These are phyloP conservation scores for Nicotiana tabacum DNA, from an alignment of 257 asterid genomes.

Conservation along the genomic window DNA sequence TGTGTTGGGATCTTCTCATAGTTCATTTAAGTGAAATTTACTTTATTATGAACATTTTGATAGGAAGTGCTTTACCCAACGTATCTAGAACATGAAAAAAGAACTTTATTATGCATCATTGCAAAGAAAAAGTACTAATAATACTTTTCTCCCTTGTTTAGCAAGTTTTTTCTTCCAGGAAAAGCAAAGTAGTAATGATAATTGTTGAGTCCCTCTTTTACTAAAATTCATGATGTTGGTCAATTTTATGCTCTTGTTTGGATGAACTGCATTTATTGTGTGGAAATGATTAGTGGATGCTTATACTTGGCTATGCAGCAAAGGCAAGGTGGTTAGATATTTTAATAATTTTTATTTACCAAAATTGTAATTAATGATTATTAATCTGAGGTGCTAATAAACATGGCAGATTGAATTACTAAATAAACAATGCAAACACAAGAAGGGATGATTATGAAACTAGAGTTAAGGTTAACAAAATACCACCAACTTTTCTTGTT, in stretches of 20 bases:
- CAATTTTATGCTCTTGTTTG: not conserved
- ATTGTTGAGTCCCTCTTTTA: not conserved
- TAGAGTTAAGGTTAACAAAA: not conserved
- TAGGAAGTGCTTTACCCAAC: not conserved
- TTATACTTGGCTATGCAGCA: constrained; percentile 6
- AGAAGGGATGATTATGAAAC: not conserved
- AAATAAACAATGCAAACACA: not conserved
- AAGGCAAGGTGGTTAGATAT: not conserved
- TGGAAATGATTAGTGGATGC: not conserved
- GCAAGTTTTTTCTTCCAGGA: constrained; percentile 4
- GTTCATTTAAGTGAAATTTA: not conserved
- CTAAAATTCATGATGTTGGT: not conserved
- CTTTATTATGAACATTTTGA: not conserved
- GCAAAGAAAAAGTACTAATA: not conserved
- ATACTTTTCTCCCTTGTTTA: not conserved
- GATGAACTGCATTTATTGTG: not conserved
- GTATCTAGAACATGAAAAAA: not conserved
- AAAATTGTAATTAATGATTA: not conserved
- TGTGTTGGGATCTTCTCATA: not conserved
- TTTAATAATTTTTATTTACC: not conserved
- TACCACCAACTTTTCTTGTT: not conserved
- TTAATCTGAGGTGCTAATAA: not conserved
- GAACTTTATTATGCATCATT: not conserved
- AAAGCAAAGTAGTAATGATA: constrained; percentile 9
- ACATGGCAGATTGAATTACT: not conserved